These are phyloP conservation scores for Musa acuminata DNA, from an alignment of 176 grass and related monocot genomes.

Conservation along the genomic window DNA sequence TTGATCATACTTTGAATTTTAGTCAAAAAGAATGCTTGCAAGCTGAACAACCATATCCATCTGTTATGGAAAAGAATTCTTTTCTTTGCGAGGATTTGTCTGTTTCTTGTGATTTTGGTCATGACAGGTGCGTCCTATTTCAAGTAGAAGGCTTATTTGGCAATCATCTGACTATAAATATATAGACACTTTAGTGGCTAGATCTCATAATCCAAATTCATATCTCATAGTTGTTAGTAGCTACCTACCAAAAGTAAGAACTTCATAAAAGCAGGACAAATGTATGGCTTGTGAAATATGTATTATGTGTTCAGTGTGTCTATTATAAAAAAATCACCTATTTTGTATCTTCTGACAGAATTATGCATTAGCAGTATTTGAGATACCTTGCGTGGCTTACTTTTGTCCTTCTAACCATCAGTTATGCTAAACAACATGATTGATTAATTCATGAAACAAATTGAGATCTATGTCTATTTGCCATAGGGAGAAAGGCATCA, in stretches of 20 bases:
- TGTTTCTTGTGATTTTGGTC: slow-evolving; percentile 12
- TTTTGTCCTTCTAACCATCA: background rate
- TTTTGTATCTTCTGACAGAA: background rate
- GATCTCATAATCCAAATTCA: background rate
- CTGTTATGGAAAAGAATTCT: slow-evolving; percentile 12
- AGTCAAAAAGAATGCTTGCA: slow-evolving; percentile 8
- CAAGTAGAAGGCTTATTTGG: background rate
- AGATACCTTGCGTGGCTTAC: background rate
- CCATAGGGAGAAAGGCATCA: slow-evolving; percentile 79
- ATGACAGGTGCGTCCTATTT: slow-evolving; percentile 11
- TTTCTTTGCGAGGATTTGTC: slow-evolving; percentile 11
- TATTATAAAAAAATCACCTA: background rate
- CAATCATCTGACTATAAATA: background rate
- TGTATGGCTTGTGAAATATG: background rate
- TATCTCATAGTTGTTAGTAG: background rate
- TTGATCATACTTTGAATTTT: slow-evolving; percentile 2
- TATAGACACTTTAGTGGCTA: no score
- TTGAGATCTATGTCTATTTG: background rate
- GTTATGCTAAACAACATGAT: background rate
- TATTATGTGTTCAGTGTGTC: background rate
- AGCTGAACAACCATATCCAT: background rate
- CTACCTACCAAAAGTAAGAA: background rate
- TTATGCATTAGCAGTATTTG: background rate
- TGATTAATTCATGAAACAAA: background rate
- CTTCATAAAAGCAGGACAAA: background rate